Evolutionary conservation across 2,329 filamentous ascomycete species (phyloP).

Genomic region (Dryadomyces quercivorus): DNA sequence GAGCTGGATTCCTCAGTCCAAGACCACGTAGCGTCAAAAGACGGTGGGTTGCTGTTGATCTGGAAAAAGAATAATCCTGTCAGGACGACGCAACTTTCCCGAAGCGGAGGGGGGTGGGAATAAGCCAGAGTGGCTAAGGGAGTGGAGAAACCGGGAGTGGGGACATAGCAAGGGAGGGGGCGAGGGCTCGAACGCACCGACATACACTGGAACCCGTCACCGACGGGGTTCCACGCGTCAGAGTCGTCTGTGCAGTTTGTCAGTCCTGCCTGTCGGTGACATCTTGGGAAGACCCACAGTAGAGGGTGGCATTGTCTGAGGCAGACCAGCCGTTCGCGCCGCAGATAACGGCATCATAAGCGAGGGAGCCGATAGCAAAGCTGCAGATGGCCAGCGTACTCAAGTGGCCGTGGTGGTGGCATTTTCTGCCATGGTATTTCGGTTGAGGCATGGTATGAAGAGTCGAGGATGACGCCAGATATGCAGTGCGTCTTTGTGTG

Average conservation of each 20-base stretch:
- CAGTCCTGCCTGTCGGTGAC: not conserved
- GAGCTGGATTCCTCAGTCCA: not conserved
- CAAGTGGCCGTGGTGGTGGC: not conserved
- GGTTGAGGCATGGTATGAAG: not conserved
- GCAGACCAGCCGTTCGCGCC: not conserved
- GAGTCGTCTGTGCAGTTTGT: not conserved
- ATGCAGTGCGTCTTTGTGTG: no score
- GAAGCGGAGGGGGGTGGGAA: not conserved
- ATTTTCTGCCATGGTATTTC: not conserved
- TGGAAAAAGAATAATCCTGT: not conserved
- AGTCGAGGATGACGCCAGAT: no score
- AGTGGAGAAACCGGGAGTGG: not conserved
- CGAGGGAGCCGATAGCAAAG: not conserved
- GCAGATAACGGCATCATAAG: slow-evolving; percentile 2
- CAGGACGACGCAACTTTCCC: no score
- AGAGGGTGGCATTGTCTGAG: not conserved
- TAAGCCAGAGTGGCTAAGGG: not conserved
- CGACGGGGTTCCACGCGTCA: slow-evolving; percentile 2
- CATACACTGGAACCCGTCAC: slow-evolving; percentile 3
- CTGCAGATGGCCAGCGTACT: not conserved
- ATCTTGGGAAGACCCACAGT: not conserved
- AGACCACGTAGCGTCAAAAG: slow-evolving; percentile 3
- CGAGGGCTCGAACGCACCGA: not conserved
- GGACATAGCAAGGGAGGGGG: not conserved
- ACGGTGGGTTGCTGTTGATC: slow-evolving; percentile 1